Conservation (phyloP, 192 early-diverging fungal species). For the Mortierella alpina region DNA sequence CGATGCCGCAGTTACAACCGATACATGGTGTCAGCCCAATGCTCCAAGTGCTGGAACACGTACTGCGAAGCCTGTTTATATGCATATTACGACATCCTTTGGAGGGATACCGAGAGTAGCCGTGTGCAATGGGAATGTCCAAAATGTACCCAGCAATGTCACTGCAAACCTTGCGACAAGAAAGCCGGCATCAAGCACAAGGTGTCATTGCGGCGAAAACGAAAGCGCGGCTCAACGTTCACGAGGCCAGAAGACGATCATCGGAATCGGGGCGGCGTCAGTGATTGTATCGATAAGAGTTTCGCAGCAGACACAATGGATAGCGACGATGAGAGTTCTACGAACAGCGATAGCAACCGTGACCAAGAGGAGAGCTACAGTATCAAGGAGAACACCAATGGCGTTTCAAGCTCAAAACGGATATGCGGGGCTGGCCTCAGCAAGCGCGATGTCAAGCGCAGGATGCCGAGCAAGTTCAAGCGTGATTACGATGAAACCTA, state of each 20-base stretch:
- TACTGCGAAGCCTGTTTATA: constrained; percentile 37
- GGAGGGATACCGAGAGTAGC: constrained; percentile 5
- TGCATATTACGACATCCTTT: constrained; percentile 6
- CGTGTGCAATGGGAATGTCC: constrained; percentile 21
- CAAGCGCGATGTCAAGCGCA: too few relatives aligned
- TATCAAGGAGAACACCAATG: too few relatives aligned
- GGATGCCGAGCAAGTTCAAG: too few relatives aligned
- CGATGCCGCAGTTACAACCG: background rate
- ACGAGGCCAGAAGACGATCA: constrained; percentile 26
- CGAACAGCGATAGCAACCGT: too few relatives aligned
- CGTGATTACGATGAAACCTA: too few relatives aligned
- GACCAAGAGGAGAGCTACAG: too few relatives aligned
- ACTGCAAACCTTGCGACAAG: constrained; percentile 8
- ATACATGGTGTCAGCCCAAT: background rate
- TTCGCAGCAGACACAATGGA: too few relatives aligned
- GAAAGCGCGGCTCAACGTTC: background rate
- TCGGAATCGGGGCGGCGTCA: constrained; percentile 23
- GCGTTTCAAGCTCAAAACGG: too few relatives aligned
- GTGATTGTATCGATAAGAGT: background rate
- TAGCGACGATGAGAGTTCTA: too few relatives aligned
- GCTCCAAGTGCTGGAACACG: background rate
- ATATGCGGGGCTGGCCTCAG: too few relatives aligned
- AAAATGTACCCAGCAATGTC: constrained; percentile 5
- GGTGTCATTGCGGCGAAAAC: background rate
- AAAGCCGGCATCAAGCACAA: background rate